Conservation (phyloP, 2,329 filamentous ascomycete genomes). For the Claviceps quebecensis region DNA sequence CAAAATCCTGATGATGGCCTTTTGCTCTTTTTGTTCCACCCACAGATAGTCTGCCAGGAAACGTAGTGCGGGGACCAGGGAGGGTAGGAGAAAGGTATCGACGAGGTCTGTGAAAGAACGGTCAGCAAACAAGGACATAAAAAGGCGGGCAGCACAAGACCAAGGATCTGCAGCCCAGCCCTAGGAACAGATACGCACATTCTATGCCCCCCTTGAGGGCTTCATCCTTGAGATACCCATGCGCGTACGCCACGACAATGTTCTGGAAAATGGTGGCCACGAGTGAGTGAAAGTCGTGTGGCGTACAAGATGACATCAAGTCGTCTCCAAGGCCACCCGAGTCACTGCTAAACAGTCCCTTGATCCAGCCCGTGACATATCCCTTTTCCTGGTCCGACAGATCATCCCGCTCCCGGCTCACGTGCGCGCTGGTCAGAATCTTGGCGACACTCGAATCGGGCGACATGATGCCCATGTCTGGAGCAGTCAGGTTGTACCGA, state of each 20-base stretch:
- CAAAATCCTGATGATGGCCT: slow-evolving; percentile 56
- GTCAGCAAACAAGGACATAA: not conserved
- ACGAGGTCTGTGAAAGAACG: slow-evolving; percentile 44
- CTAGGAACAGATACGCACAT: slow-evolving; percentile 34
- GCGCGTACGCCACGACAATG: slow-evolving; percentile 56
- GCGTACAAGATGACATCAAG: slow-evolving; percentile 66
- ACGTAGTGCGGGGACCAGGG: slow-evolving; percentile 56
- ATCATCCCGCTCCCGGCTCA: slow-evolving; percentile 42
- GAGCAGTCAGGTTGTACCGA: slow-evolving; percentile 52
- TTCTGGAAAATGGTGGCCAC: slow-evolving; percentile 66
- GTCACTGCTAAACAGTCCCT: slow-evolving; percentile 62
- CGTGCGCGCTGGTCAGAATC: slow-evolving; percentile 45
- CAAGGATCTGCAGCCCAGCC: too few relatives aligned
- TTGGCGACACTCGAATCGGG: slow-evolving; percentile 55
- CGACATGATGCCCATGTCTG: slow-evolving; percentile 48
- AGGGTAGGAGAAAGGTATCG: slow-evolving; percentile 68
- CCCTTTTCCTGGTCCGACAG: slow-evolving; percentile 49
- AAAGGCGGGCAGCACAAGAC: not conserved
- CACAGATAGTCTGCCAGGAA: slow-evolving; percentile 61
- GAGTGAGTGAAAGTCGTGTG: slow-evolving; percentile 69
- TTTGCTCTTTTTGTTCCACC: slow-evolving; percentile 50
- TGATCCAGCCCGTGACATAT: slow-evolving; percentile 61
- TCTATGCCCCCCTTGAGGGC: slow-evolving; percentile 62
- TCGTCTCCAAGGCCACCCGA: slow-evolving; percentile 63
- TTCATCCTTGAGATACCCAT: slow-evolving; percentile 51